Base-by-base conservation (phyloP, 257 asterid genomes). In the Nemophila menziesii region DNA sequence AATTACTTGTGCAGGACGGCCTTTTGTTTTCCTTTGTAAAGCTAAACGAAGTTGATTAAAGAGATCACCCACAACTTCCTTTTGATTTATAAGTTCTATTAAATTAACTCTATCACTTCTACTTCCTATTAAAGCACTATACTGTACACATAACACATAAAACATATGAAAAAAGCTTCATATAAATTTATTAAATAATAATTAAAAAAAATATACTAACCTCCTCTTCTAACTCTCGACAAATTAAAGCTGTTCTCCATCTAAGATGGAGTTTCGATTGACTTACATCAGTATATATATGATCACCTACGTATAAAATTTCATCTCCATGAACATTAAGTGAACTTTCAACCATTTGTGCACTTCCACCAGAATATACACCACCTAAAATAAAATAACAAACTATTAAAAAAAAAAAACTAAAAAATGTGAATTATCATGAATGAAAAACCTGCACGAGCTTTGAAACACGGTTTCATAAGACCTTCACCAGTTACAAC, bases 21-120 rank as follows among this genome's bases (percentile, higher is more conserved):
- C 95, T 54, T 52, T 61, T 24, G 60, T 62, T 67, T 80, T 74
- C 63, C 95, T 70, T 60, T 84, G 95, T 56, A 84, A 59, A 61
- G 95, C 82, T 47, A 84, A 86, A 20, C 95, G 86, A 52, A 84
- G 95, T 78, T 84, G 95, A 71, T 84, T 84, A 57, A 84, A 84
- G 66, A 84, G 92, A 72, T 78, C 95, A 12, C 95, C 95, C 3
- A 84, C 73, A 26, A 77, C 76, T 80, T 84, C 95, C 67, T 84
- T 84, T 60, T 84, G 90, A 74, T 75, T 80, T 63, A 84, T 55
- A 45, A 80, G 92, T 54, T 84, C 92, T 57, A 84, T 71, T 67
- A 84, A 48, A 33, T 64, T 58, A 47, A 79, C 92, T 54, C 93
- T 82, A 58, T 70, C 61, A 60, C 66, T 61, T 45, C 60, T 86